Base-by-base conservation (phyloP, 768 basidiomycete species). In the Boletus pseudopeckii region DNA sequence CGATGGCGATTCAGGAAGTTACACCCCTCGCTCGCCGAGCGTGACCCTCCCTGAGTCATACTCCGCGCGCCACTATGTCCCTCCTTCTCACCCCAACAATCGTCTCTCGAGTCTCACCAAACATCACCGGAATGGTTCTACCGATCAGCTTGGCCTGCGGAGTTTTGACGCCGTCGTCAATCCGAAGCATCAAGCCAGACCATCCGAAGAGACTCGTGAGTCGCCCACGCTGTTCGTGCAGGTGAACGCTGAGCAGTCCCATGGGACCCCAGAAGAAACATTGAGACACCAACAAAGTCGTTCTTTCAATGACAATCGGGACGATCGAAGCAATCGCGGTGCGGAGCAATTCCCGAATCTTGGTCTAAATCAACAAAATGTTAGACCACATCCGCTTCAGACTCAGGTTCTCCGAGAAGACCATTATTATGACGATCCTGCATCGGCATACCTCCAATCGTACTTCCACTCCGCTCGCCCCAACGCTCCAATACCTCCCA, bases 401-500 rank as follows among this genome's bases (percentile, higher is more conserved):
- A 61, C 74, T 3, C 75, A 77, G 34, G 61, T 77, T 5, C 75
- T 78, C 48, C 75, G 75, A 0, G 84, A 87, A 41, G 86, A 88
- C 36, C 80, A 82, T 13, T 77, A 76, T 56, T 80, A 85, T 42
- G 83, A 86, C 41, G 84, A 87, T 59, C 73, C 84, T 0, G 75
- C 80, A 0, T 78, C 79, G 0, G 73, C 80, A 14, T 86, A 84
- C 66, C 73, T 86, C 37, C 82, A 82, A 51, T 66, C 78, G 0
- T 86, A 84, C 62, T 72, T 82, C 20, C 79, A 77, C 26, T 78
- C 82, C 1, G 74, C 80, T 4, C 82, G 89, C 0, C 88, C 87
- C 0, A 81, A 83, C 53, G 89, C 87, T 0, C 90, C 90, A 17
- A 78, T 90, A 38, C 89, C 90, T 0, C 88, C 90, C 0, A 91